phyloP scores from a whole-genome alignment of 495 filamentous ascomycete species.

The Neurospora sp. region DNA sequence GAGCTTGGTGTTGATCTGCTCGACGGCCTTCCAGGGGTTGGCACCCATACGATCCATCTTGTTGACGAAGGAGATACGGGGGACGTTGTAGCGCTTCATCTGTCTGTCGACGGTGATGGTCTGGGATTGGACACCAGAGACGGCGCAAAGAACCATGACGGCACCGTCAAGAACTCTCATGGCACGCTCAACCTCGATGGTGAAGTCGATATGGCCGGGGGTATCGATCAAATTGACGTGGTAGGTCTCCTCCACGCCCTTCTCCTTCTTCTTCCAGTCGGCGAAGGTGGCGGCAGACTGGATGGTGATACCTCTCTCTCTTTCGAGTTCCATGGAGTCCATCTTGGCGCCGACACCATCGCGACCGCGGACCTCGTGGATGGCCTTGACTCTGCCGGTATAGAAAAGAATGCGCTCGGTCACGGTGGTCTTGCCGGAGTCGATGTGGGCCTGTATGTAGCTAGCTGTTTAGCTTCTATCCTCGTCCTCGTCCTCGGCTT shows the following conservation, averaged over 20 bases:
- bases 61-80: conserved; percentile 92
- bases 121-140: conserved; percentile 93
- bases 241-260: conserved; percentile 77
- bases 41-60: conserved; percentile 99
- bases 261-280: conserved; percentile 79
- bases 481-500: not conserved
- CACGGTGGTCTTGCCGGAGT: conserved; percentile 95
- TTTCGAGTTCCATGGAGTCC: conserved; percentile 98
- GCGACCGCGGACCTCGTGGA: conserved; percentile 94
- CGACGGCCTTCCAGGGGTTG: conserved; percentile 95
- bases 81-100: conserved; percentile 97
- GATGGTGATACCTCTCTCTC: conserved; percentile 98
- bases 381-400: conserved; percentile 90
- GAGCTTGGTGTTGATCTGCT: conserved; percentile 93
- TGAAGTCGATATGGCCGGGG: conserved; percentile 98
- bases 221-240: conserved; percentile 99
- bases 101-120: conserved; percentile 98
- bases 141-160: conserved; percentile 97
- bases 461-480: conserved; percentile 15
- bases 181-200: conserved; percentile 96
- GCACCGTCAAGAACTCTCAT: conserved; percentile 93
- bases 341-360: conserved; percentile 98
- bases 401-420: conserved; percentile 98
- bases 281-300: conserved; percentile 97
- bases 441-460: conserved; percentile 75